Percentiles rank a stretch among this genome's conserved stretches.
phyloP scores from a whole-genome alignment of 2,329 filamentous ascomycete species.

The Fragosphaeria purpurea region DNA sequence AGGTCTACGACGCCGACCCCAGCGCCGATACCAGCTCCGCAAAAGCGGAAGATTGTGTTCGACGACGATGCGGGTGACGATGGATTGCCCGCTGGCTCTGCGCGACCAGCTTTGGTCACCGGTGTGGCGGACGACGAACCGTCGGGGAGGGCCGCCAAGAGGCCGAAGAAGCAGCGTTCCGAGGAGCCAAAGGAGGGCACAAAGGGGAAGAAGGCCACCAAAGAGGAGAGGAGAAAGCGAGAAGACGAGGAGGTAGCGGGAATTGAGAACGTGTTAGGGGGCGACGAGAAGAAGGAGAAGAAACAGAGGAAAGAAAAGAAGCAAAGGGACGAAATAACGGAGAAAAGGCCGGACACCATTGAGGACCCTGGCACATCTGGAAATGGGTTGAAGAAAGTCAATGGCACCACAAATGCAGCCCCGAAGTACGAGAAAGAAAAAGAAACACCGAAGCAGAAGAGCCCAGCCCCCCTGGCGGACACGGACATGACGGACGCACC shows the following conservation, averaged over 20 bases:
- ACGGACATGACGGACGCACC: neutral
- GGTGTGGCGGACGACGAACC: too few species aligned
- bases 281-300: neutral
- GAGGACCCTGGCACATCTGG: neutral
- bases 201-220: neutral
- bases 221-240: neutral
- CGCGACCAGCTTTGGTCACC: too few species aligned
- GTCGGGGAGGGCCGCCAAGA: too few species aligned
- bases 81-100: too few species aligned
- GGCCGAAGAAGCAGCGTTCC: too few species aligned
- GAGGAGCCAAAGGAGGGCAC: neutral
- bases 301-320: neutral
- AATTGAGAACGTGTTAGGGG: too few species aligned
- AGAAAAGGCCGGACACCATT: neutral
- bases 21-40: neutral
- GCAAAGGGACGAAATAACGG: neutral
- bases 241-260: neutral
- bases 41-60: too few species aligned
- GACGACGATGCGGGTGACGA: too few species aligned
- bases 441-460: neutral
- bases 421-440: too few species aligned
- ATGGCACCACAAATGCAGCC: too few species aligned
- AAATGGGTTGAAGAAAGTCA: too few species aligned
- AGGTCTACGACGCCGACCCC: neutral
- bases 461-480: neutral